Percentiles rank a stretch among this genome's conserved stretches.
Conservation (phyloP, 2,329 filamentous ascomycete species). For the Tolypocladium ovalisporum region DNA sequence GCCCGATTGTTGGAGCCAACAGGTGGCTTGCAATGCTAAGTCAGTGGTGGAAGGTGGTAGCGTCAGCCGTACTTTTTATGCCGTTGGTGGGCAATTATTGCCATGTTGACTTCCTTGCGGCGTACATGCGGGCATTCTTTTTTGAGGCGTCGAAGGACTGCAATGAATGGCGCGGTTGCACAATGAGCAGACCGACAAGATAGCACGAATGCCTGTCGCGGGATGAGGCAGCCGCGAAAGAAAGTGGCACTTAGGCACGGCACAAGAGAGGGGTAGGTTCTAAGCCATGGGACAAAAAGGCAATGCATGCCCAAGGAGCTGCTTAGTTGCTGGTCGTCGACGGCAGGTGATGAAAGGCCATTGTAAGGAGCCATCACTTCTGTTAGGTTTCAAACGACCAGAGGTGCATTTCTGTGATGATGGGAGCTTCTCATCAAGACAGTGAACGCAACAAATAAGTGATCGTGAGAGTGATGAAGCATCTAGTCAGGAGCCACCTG, state of each 20-base stretch:
- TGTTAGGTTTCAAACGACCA: too few species aligned
- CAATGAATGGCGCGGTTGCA: not conserved
- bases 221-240: not conserved
- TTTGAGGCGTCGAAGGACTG: not conserved
- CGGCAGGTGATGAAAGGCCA: too few species aligned
- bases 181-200: not conserved
- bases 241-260: not conserved
- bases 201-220: not conserved
- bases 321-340: not conserved
- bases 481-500: too few species aligned
- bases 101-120: not conserved
- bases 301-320: not conserved
- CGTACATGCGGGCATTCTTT: not conserved
- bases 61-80: not conserved
- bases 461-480: too few species aligned
- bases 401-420: too few species aligned
- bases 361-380: too few species aligned
- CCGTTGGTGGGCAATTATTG: not conserved
- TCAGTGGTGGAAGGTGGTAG: not conserved
- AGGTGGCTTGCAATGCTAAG: not conserved
- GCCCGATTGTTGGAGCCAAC: not conserved
- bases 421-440: too few species aligned
- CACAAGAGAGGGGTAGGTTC: not conserved
- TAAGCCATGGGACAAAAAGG: not conserved
- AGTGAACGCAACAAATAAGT: too few species aligned